A percentile compares a stretch with the other conserved stretches of the same genome.
phyloP scores from a whole-genome alignment of 495 filamentous ascomycete genomes.

The Daldinia bambusicola region DNA sequence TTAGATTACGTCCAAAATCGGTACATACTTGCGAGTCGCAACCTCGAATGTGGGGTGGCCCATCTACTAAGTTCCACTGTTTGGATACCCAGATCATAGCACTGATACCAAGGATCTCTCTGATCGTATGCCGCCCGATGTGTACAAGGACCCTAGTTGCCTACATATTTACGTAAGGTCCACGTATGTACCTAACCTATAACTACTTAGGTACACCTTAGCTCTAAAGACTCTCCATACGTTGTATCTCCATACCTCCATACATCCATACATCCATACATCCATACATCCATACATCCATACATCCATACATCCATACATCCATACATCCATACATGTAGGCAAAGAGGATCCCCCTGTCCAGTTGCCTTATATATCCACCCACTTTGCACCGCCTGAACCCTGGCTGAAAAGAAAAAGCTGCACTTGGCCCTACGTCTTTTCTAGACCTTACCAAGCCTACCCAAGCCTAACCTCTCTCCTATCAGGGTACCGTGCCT shows the following conservation, averaged over 20 bases:
- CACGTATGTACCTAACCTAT: too few species aligned
- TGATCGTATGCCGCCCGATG: slow-evolving; percentile 24
- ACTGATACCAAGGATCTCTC: slow-evolving; percentile 44
- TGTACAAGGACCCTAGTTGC: slow-evolving; percentile 24
- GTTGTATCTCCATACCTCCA: slow-evolving; percentile 2
- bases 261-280: too few species aligned
- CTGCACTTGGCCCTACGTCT: slow-evolving; percentile 26
- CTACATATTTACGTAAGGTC: neutral
- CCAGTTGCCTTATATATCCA: slow-evolving; percentile 25
- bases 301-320: too few species aligned
- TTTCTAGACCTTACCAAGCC: slow-evolving; percentile 11
- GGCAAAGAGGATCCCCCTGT: slow-evolving; percentile 16
- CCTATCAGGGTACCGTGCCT: slow-evolving; percentile 37
- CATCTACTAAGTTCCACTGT: slow-evolving; percentile 32
- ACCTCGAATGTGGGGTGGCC: slow-evolving; percentile 8
- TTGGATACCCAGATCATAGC: slow-evolving; percentile 3
- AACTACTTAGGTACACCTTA: too few species aligned
- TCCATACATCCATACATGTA: too few species aligned
- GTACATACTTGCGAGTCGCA: neutral
- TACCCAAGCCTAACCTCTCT: slow-evolving; percentile 2
- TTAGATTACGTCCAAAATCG: neutral
- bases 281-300: too few species aligned
- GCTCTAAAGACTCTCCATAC: too few species aligned
- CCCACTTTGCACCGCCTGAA: slow-evolving; percentile 30
- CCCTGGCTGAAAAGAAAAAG: slow-evolving; percentile 30